Percentiles rank a stretch among this genome's conserved stretches.
Evolutionary conservation across 345 rosid genomes (phyloP).

Genomic region (Passiflora organensis): DNA sequence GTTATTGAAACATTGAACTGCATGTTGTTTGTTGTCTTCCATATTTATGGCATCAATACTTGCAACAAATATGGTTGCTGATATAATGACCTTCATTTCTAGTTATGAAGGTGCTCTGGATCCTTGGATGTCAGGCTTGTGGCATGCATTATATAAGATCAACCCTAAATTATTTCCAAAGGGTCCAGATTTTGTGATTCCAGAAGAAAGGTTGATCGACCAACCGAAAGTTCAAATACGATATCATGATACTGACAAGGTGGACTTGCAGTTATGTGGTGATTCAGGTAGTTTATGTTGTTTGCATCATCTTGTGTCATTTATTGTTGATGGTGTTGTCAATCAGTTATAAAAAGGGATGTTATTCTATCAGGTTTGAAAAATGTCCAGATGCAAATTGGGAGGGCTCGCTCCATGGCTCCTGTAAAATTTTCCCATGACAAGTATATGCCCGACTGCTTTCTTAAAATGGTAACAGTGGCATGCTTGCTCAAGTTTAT

Average conservation of each 20-base stretch:
- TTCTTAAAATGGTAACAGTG: conserved; percentile 71
- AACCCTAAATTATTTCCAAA: conserved; percentile 58
- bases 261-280: conserved; percentile 22
- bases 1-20: too few species aligned
- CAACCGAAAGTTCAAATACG: conserved; percentile 55
- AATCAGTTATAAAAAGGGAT: background rate
- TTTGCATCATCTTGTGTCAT: background rate
- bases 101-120: conserved; percentile 95
- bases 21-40: background rate
- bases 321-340: background rate
- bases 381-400: conserved; percentile 34
- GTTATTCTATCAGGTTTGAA: conserved; percentile 38
- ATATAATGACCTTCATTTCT: conserved; percentile 6
- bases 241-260: conserved; percentile 32
- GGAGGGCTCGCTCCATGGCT: conserved; percentile 67
- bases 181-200: conserved; percentile 52
- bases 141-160: conserved; percentile 53
- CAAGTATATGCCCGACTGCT: conserved; percentile 60
- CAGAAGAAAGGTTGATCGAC: conserved; percentile 42
- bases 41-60: background rate
- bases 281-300: conserved; percentile 40
- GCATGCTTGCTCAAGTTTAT: background rate
- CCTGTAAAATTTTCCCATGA: conserved; percentile 50
- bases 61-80: conserved; percentile 1
- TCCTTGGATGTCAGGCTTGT: conserved; percentile 86